Evolutionary conservation across 208 protist genomes (phyloP), one percentile per base, ranked within the genome.

Genomic region (Leishmania mexicana): DNA sequence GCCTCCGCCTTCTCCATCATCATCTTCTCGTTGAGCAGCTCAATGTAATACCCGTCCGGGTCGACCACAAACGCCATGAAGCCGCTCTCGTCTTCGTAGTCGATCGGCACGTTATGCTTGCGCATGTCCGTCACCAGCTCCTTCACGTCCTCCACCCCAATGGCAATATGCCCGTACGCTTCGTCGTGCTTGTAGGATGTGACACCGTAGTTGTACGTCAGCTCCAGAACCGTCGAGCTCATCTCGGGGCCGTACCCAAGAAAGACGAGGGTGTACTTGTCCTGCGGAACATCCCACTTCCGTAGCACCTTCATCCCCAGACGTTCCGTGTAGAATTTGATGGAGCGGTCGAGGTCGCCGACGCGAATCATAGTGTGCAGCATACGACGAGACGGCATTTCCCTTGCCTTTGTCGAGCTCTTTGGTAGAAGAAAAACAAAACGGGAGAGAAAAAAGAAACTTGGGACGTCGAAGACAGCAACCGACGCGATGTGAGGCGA

Each of bases 341-440:
- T 91, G 70, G 91, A 96, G 54, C 93, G 90, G 45, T 97, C 87
- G 6, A 97, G 87, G 72, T 96, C 89, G 17, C 91, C 93, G 17
- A 98, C 92, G 72, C 95, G 92, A 80, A 98, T 94, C 92, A 98
- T 98, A 58, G 92, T 96, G 80, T 97, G 93, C 45, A 96, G 79
- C 83, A 96, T 76, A 60, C 92, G 94, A 72, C 76, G 89, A 24
- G 80, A 81, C 17, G 84, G 73, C 81, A 87, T 86, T 28, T 28
- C 73, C 49, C 19, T 24, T 80, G 80, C 5, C 45, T 40, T 68
- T 15, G 53, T 60, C 24, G 42, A n/a, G 3, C 21, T 11, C 6
- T 53, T 49, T 53, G 21, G 10, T 47, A 8, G 0, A 31, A 31
- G 13, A 62, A 62, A 31, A 31, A 0, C 7, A 31, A 31, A 31